Evolutionary conservation across 768 basidiomycete species (phyloP).

Genomic region (Kwoniella dendrophila): DNA sequence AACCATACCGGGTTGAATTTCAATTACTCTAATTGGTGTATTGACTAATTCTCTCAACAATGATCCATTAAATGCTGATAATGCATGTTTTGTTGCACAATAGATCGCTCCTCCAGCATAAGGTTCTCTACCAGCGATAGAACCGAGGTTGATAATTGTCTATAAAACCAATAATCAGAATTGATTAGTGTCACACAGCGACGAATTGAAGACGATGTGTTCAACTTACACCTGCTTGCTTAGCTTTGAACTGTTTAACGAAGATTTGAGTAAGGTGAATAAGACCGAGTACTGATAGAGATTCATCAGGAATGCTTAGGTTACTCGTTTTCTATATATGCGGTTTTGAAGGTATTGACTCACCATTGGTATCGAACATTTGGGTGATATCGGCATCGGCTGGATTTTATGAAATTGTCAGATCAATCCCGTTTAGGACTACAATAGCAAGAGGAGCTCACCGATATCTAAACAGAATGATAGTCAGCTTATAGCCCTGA

Average conservation of each 20-base stretch:
- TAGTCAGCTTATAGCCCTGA: neutral
- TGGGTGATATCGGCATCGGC: slow-evolving; percentile 74
- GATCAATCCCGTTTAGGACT: neutral
- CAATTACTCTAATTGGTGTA: slow-evolving; percentile 88
- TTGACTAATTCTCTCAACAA: slow-evolving; percentile 85
- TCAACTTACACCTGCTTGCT: slow-evolving; percentile 54
- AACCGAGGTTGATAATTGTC: slow-evolving; percentile 94
- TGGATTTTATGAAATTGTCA: slow-evolving; percentile 47
- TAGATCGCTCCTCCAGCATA: slow-evolving; percentile 89
- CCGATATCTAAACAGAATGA: slow-evolving; percentile 20
- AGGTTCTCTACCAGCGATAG: slow-evolving; percentile 82
- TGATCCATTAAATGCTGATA: slow-evolving; percentile 80
- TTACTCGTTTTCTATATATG: neutral
- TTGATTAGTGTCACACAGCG: neutral
- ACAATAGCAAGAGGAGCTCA: neutral
- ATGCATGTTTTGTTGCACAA: slow-evolving; percentile 72
- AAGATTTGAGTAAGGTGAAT: slow-evolving; percentile 55
- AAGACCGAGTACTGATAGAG: slow-evolving; percentile 50
- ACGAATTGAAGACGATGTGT: slow-evolving; percentile 6
- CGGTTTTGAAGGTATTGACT: neutral
- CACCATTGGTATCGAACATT: slow-evolving; percentile 70
- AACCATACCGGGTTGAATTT: slow-evolving; percentile 94
- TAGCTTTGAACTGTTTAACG: slow-evolving; percentile 52
- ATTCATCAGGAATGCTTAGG: too few species aligned
- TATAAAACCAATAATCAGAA: slow-evolving; percentile 10